Conservation (phyloP, 208 protist species). For the Acanthamoeba culbertsoni region DNA sequence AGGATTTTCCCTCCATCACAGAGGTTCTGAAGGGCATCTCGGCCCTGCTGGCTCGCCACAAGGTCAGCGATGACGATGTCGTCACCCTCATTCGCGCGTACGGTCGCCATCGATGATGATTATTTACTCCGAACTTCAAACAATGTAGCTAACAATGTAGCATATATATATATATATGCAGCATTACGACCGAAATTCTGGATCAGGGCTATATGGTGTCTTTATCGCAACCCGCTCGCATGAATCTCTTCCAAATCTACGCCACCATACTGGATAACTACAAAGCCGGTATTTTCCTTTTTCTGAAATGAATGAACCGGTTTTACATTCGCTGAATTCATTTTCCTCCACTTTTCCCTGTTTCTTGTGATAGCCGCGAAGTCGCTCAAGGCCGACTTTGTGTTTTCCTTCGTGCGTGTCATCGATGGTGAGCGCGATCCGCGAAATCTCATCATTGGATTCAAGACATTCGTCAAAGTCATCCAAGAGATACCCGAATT, state of each 20-base stretch:
- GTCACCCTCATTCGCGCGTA: not conserved
- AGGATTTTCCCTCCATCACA: constrained; percentile 31
- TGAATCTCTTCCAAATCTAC: constrained; percentile 29
- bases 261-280: not conserved
- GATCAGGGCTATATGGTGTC: constrained; percentile 47
- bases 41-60: not conserved
- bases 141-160: too few species aligned
- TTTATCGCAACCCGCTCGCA: not conserved
- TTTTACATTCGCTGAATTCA: too few species aligned
- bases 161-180: too few species aligned
- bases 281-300: not conserved
- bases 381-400: constrained; percentile 69
- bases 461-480: constrained; percentile 58
- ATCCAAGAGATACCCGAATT: constrained; percentile 65
- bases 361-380: not conserved
- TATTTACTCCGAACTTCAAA: not conserved
- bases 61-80: not conserved
- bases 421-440: constrained; percentile 74
- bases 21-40: constrained; percentile 29
- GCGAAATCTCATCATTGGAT: constrained; percentile 66
- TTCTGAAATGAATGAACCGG: too few species aligned
- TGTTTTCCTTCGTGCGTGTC: constrained; percentile 69
- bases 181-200: constrained; percentile 23
- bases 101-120: too few species aligned
- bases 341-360: not conserved